A percentile compares a stretch with the other conserved stretches of the same genome.
phyloP scores from a whole-genome alignment of 495 filamentous ascomycete species.

The Amorphotheca resinae region DNA sequence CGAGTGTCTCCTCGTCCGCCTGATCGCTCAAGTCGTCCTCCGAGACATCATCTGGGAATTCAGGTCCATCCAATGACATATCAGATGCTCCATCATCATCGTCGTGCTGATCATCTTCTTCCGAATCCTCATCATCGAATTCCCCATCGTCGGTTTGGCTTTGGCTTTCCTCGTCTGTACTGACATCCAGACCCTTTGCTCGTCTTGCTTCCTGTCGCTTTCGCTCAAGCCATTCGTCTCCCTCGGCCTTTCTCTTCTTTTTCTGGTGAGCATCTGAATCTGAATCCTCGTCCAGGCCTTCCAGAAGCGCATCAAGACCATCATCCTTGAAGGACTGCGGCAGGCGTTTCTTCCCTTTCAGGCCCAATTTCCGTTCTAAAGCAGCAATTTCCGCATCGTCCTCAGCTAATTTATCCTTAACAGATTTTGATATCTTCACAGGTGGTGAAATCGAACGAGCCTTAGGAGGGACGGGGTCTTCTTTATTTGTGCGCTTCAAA shows the following conservation, averaged over 20 bases:
- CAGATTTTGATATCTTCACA: constrained; percentile 38
- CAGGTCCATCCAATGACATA: constrained; percentile 12
- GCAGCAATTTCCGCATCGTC: constrained; percentile 84
- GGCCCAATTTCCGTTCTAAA: constrained; percentile 76
- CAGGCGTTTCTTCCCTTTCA: constrained; percentile 64
- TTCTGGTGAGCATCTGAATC: constrained; percentile 34
- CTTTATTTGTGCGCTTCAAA: constrained; percentile 28
- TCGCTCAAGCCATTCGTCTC: constrained; percentile 37
- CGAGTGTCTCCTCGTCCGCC: constrained; percentile 18
- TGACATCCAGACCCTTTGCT: constrained; percentile 4
- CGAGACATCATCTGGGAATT: constrained; percentile 18
- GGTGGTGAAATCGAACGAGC: constrained; percentile 16
- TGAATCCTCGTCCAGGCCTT: constrained; percentile 49
- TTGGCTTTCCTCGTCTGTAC: constrained; percentile 5
- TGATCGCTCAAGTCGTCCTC: constrained; percentile 23
- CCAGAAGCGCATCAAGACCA: constrained; percentile 68
- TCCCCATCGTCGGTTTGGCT: constrained; percentile 13
- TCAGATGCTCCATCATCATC: constrained; percentile 13
- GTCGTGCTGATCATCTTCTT: constrained; percentile 20
- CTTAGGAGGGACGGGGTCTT: neutral
- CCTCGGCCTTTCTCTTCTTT: constrained; percentile 56
- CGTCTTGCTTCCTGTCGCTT: constrained; percentile 32
- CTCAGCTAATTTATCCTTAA: constrained; percentile 50
- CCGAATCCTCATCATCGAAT: constrained; percentile 15
- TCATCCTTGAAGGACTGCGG: constrained; percentile 74